Conservation (phyloP, 495 filamentous ascomycete genomes). For the Bathelium albidoporum region DNA sequence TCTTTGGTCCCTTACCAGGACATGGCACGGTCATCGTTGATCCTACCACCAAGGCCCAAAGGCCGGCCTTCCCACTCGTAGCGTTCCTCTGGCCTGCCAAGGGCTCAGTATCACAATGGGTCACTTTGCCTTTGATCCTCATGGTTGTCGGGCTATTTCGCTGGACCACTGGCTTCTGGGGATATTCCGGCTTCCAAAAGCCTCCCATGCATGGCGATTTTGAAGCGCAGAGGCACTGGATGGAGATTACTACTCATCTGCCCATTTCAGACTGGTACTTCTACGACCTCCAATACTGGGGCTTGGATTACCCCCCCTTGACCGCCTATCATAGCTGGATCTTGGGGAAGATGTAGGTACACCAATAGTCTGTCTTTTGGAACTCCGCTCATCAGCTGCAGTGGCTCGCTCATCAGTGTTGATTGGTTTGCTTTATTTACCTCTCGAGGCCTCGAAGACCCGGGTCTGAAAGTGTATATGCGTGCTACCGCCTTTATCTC, state of each 20-base stretch:
- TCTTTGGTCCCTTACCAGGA: constrained; percentile 34
- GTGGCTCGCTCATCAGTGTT: constrained; percentile 65
- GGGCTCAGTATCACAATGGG: constrained; percentile 81
- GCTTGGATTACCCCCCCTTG: constrained; percentile 91
- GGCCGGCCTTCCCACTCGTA: constrained; percentile 72
- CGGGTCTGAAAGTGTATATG: constrained; percentile 85
- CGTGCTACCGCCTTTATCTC: constrained; percentile 78
- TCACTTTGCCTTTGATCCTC: constrained; percentile 72
- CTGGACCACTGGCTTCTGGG: constrained; percentile 86
- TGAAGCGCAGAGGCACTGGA: constrained; percentile 96
- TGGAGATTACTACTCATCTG: constrained; percentile 85
- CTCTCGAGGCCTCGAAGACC: constrained; percentile 72
- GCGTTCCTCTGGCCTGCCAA: constrained; percentile 87
- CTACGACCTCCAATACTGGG: constrained; percentile 94
- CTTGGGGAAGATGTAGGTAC: constrained; percentile 63
- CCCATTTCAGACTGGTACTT: constrained; percentile 95
- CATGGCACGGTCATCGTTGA: constrained; percentile 43
- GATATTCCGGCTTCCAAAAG: constrained; percentile 76
- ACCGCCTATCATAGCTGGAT: constrained; percentile 98
- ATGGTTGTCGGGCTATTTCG: constrained; percentile 88
- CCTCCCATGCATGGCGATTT: constrained; percentile 96
- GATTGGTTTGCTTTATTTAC: constrained; percentile 80
- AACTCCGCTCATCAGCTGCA: constrained; percentile 24
- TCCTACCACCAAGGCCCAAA: constrained; percentile 32
- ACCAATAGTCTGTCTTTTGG: background rate